Base-by-base conservation (phyloP, 352 stramenopile species). In the Globisporangium paroecandrum region DNA sequence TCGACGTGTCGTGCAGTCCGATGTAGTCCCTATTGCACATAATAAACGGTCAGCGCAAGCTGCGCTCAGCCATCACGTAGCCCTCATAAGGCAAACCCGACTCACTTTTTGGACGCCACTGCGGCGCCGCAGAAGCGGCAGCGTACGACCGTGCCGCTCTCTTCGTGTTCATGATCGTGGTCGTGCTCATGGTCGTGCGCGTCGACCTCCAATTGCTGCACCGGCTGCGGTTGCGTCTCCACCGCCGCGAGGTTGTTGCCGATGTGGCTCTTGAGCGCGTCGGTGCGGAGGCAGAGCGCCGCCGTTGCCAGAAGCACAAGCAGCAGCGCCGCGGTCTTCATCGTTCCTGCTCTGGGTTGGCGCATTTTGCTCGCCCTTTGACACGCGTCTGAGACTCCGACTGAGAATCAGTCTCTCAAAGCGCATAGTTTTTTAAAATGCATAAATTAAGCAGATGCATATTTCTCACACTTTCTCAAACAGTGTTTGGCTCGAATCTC, bases 81-180 rank as follows among this genome's bases (percentile, higher is more conserved):
- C 22, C 7, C 18, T 18, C 18, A 22, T 24, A 27, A 46, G 15
- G 15, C 29, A n/a, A 12, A 32, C 46, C 5, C 0, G 1, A 69
- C 75, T 32, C 69, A 95, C 87, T 72, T 75, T 53, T 91, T 94
- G 46, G 71, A 74, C 4, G 85, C 85, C 27, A 94, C 77, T 36
- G 77, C 74, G 18, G 85, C 87, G 22, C 87, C 87, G 55, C 87
- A 95, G 46, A 88, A 82, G 64, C 87, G 87, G 74, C 87, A 95
- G 68, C 87, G 87, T 55, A 95, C 75, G 0, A 81, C 66, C 0
- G 76, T 62, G n/a, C 70, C 77, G 34, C 77, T 51, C 4, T 68
- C 20, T 1, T 72, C 55, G 15, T 63, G 25, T 3, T 72, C 55
- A 47, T 69, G 57, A n/a, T 53, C 46, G 18, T 75, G 55, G 13